phyloP scores from a whole-genome alignment of 2,329 filamentous ascomycete genomes.

The Alternaria triticina region DNA sequence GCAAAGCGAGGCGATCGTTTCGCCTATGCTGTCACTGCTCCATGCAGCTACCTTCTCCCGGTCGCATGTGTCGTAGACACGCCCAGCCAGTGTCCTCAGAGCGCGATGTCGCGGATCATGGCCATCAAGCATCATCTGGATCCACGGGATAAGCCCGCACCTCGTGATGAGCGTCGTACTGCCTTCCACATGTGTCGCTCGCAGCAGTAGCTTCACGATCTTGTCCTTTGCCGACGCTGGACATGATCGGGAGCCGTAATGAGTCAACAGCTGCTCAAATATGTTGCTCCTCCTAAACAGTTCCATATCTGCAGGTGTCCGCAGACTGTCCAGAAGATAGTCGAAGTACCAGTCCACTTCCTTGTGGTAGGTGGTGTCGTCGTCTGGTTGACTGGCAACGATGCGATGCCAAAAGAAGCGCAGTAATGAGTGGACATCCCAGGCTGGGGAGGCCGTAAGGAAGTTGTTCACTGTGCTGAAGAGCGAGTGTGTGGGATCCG shows the following conservation, averaged over 20 bases:
- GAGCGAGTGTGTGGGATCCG: conserved; percentile 78
- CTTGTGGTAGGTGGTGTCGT: conserved; percentile 71
- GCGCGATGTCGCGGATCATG: conserved; percentile 58
- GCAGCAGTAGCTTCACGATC: conserved; percentile 67
- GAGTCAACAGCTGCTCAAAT: conserved; percentile 75
- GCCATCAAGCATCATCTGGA: conserved; percentile 64
- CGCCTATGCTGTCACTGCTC: conserved; percentile 58
- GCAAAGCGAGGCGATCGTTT: conserved; percentile 13
- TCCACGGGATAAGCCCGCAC: conserved; percentile 76
- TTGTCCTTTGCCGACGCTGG: conserved; percentile 65
- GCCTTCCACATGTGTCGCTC: conserved; percentile 72
- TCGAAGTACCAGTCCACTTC: conserved; percentile 78
- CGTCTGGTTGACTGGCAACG: conserved; percentile 74
- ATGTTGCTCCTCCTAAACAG: conserved; percentile 67
- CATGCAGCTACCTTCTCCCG: conserved; percentile 69
- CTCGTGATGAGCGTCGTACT: conserved; percentile 82
- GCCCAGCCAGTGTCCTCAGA: conserved; percentile 62
- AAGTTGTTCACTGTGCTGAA: conserved; percentile 89
- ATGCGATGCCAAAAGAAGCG: conserved; percentile 71
- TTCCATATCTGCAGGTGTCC: conserved; percentile 64
- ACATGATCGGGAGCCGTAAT: conserved; percentile 72
- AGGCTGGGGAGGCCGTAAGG: conserved; percentile 76
- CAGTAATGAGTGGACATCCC: conserved; percentile 66
- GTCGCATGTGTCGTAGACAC: conserved; percentile 71
- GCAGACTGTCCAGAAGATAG: conserved; percentile 72